Percentiles rank a stretch among this genome's conserved stretches.
Conservation (phyloP, 257 asterid genomes). For the Solanum pennellii region DNA sequence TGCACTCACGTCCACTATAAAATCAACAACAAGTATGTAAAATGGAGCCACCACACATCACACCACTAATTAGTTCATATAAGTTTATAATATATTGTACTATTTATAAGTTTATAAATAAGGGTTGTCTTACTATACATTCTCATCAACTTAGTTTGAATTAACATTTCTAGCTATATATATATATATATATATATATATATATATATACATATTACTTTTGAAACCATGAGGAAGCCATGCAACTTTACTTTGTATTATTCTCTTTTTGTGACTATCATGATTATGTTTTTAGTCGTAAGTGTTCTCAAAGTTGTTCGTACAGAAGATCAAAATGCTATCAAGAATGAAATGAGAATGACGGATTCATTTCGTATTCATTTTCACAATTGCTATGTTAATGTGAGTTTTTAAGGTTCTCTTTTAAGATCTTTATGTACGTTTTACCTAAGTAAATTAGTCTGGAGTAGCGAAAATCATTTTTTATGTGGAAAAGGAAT, state of each 20-base stretch:
- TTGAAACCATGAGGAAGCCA: background rate
- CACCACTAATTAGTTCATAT: background rate
- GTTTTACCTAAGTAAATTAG: background rate
- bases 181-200: too few species aligned
- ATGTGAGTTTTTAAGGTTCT: slow-evolving; percentile 23
- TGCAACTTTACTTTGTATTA: background rate
- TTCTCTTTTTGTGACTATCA: background rate
- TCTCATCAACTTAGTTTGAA: background rate
- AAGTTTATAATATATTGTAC: background rate
- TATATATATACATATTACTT: background rate
- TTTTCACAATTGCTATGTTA: slow-evolving; percentile 73
- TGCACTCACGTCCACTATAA: background rate
- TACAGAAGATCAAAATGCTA: slow-evolving; percentile 39
- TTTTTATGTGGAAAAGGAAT: background rate
- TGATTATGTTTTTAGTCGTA: background rate
- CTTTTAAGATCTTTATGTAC: background rate
- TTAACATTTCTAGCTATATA: background rate
- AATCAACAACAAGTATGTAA: background rate
- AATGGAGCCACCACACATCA: background rate
- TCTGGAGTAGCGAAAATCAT: background rate
- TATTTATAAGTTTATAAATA: background rate
- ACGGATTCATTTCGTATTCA: slow-evolving; percentile 75
- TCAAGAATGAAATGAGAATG: slow-evolving; percentile 63
- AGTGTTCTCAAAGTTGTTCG: slow-evolving; percentile 26
- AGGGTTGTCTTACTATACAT: background rate